Base-by-base conservation (phyloP, 2,329 filamentous ascomycete genomes). In the Claviceps pazoutovae region DNA sequence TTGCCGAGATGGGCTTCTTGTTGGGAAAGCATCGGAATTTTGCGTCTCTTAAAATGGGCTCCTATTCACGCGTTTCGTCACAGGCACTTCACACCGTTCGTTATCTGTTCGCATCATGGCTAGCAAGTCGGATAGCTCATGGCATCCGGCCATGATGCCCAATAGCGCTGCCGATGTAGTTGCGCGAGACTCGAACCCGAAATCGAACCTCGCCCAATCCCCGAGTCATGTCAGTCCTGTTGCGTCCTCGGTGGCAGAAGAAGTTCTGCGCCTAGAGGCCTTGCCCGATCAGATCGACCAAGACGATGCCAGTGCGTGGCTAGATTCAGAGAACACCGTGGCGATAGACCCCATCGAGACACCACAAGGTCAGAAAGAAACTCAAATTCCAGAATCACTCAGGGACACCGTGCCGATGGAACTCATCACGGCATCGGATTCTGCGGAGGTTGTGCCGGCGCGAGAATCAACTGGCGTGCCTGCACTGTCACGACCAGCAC, bases 91-190 rank as follows among this genome's bases (percentile, higher is more conserved):
- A 46, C 51, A 47, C 23, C 37, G 48, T 52, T 48, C 51, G 50
- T 48, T 16, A 19, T 46, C 38, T 34, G 46, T 51, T 59, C 56
- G 57, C 52, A 61, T 53, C 53, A 72, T 72, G 69, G 66, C 65
- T 57, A 60, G 61, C 56, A 67, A 66, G 59, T 56, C 59, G 52
- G 57, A 62, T 49, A 63, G 61, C 54, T 64, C 67, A 59, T 70
- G 69, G 68, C 66, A 71, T 56, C 67, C 69, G 57, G 68, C 69
- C 48, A 58, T 67, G 53, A 67, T 71, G 62, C 69, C 71, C 36
- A 64, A 65, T 53, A 57, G 54, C 52, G 41, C 41, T 34, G 48
- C 50, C 45, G 53, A 55, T 37, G 5, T 52, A 7, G 45, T 46
- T 23, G 36, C 38, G 13, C 45, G 39, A 49, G 39, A 42, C 6